Base-by-base conservation (phyloP, 208 protist species). In the Tritrichomonas foetus region DNA sequence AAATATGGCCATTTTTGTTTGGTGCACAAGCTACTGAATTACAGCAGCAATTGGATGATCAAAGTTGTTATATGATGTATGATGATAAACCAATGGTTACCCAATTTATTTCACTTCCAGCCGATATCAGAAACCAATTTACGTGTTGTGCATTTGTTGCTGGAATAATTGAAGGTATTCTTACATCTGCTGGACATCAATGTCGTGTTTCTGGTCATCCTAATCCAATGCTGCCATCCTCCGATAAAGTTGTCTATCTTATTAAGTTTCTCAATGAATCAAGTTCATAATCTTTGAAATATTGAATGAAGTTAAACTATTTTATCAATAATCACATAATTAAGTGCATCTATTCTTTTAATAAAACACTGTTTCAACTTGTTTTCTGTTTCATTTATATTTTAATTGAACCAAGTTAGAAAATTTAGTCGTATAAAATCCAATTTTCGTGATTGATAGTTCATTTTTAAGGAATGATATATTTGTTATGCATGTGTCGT, bases 1-100 rank as follows among this genome's bases (percentile, higher is more conserved):
- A 82, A 82, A 82, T 82, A 49, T 82, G 74, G 74, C 74, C n/a
- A 82, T 82, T 47, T 50, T 36, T 82, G 30, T 82, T 82, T 30
- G 74, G 74, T 30, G 30, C 47, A n/a, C 41, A 25, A 49, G 74
- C 74, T n/a, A 36, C 33, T 53, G 74, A 82, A 50, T 41, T 82
- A 33, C 41, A 82, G 50, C 74, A 82, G 25, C 74, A 82, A 82
- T 30, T 82, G 20, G 74, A 82, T 82, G 74, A 82, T 82, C n/a
- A 33, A 53, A 82, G 50, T 41, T 82, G 74, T 36, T 82, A 82
- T 25, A 82, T 82, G 74, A 25, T 82, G 30, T 82, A 82, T 50
- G 74, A 82, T 82, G 41, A 82, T 50, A 82, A 49, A 1, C 74
- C 74, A 82, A 82, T 82, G 74, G 41, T 82, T 53, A 50, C 41